These are phyloP conservation scores for Corymbia citriodora DNA, from an alignment of 441 rosid genomes.

Conservation along the genomic window DNA sequence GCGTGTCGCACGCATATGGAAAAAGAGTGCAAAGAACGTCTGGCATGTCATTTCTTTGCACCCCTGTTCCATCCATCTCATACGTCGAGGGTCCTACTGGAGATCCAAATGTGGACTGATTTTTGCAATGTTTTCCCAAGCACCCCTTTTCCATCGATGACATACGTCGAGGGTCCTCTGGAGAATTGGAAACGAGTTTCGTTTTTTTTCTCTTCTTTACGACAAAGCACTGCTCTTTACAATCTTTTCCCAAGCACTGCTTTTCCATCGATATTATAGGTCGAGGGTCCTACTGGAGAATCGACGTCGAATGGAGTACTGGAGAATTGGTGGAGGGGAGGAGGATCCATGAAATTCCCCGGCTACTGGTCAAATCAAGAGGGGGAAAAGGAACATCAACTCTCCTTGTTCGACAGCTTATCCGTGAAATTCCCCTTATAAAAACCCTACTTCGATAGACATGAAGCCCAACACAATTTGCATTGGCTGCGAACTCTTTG, in stretches of 20 bases:
- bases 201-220: no score
- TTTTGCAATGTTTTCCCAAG: no score
- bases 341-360: background rate
- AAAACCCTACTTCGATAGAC: background rate
- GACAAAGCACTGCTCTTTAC: background rate
- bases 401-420: background rate
- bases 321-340: background rate
- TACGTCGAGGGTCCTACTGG: background rate
- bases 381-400: no score
- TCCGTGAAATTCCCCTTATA: background rate
- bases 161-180: no score
- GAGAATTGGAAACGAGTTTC: no score
- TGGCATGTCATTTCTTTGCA: background rate
- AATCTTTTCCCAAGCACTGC: background rate
- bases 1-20: background rate
- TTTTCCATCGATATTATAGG: background rate
- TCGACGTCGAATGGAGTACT: background rate
- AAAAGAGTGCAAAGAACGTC: background rate
- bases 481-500: background rate
- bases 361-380: background rate
- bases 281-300: background rate
- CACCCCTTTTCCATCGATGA: no score
- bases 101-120: background rate
- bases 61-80: background rate
- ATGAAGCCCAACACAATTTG: background rate